Evolutionary conservation across 2,329 filamentous ascomycete genomes (phyloP).

Genomic region (Epichloe sibirici): DNA sequence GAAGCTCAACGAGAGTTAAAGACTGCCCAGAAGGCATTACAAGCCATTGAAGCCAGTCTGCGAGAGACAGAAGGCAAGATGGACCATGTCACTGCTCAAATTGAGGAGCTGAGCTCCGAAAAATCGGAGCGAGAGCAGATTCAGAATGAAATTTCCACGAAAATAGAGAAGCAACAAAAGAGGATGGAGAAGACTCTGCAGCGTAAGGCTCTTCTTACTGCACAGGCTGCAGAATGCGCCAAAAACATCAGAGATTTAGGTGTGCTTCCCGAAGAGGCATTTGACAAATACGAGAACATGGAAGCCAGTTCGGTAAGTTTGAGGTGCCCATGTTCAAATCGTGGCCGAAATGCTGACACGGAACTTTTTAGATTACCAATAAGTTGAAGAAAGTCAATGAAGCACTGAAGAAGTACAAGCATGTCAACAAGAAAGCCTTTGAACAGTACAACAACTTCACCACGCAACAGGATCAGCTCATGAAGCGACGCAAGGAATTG

Average conservation of each 20-base stretch:
- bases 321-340: not conserved
- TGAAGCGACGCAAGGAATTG: constrained; percentile 74
- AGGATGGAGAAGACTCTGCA: constrained; percentile 85
- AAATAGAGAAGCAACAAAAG: constrained; percentile 78
- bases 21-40: constrained; percentile 58
- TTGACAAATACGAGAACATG: constrained; percentile 78
- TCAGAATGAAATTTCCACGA: constrained; percentile 62
- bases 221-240: constrained; percentile 67
- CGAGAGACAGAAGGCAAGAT: constrained; percentile 63
- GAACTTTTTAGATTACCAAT: constrained; percentile 34
- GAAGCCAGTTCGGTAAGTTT: constrained; percentile 59
- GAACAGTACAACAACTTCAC: constrained; percentile 99
- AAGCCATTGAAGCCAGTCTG: constrained; percentile 55
- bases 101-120: constrained; percentile 42
- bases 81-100: constrained; percentile 36
- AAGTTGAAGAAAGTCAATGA: constrained; percentile 86
- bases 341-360: constrained; percentile 7
- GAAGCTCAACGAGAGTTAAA: constrained; percentile 74
- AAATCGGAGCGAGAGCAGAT: constrained; percentile 55
- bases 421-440: constrained; percentile 99
- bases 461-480: constrained; percentile 75
- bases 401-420: constrained; percentile 87
- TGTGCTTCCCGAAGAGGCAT: constrained; percentile 85
- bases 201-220: constrained; percentile 68
- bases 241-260: constrained; percentile 88